Evolutionary conservation across 1,284 basidiomycete genomes (phyloP).

Genomic region (Cryptococcus wingfieldii): DNA sequence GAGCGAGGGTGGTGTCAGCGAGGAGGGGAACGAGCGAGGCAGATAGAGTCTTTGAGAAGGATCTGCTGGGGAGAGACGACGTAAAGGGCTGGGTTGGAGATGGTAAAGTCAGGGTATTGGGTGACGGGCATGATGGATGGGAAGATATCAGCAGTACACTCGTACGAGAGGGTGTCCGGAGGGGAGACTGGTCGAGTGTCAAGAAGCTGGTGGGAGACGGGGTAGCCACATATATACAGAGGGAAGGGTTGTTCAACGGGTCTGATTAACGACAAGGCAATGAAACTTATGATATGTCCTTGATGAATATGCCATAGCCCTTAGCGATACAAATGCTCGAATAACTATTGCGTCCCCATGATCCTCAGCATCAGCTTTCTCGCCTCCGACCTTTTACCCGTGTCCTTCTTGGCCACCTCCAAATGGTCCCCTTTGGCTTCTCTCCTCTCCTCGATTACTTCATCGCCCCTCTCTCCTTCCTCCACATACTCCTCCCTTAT

Average conservation of each 20-base stretch:
- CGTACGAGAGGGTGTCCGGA: slow-evolving; percentile 57
- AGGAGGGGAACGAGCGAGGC: slow-evolving; percentile 50
- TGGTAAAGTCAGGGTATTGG: slow-evolving; percentile 58
- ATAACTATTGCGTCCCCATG: background rate
- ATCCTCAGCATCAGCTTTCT: slow-evolving; percentile 6
- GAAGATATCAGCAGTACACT: slow-evolving; percentile 68
- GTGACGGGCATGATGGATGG: slow-evolving; percentile 55
- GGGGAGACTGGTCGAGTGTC: slow-evolving; percentile 46
- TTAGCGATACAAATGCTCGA: no score
- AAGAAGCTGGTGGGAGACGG: slow-evolving; percentile 50
- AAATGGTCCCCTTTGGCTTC: background rate
- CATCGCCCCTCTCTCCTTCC: background rate
- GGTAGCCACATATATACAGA: slow-evolving; percentile 55
- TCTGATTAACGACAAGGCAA: background rate
- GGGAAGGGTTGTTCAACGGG: slow-evolving; percentile 54
- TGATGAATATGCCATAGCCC: background rate
- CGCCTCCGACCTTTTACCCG: background rate
- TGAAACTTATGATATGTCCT: background rate
- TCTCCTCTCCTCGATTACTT: background rate
- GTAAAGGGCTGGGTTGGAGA: slow-evolving; percentile 54
- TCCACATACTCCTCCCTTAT: background rate
- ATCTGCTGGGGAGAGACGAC: slow-evolving; percentile 47
- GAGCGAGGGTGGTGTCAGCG: slow-evolving; percentile 61
- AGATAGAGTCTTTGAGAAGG: slow-evolving; percentile 35
- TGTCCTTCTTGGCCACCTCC: background rate